Conservation (phyloP, 2,329 filamentous ascomycete genomes). For the Dactylellina parvicollis region DNA sequence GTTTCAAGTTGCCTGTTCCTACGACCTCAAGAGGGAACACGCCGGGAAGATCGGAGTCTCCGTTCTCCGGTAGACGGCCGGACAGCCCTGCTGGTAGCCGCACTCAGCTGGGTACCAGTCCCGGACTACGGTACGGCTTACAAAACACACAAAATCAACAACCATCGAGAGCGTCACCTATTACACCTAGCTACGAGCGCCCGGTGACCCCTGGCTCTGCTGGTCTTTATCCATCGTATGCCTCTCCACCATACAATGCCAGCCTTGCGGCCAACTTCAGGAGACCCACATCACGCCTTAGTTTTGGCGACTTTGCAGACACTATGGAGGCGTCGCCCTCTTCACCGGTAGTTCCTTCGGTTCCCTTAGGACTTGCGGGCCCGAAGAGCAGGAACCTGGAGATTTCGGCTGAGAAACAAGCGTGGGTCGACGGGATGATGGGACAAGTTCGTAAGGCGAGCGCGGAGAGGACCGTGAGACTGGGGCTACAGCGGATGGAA, state of each 20-base stretch:
- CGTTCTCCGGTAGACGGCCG: conserved; percentile 26
- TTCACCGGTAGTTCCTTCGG: conserved; percentile 58
- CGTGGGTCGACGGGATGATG: conserved; percentile 85
- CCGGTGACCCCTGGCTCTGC: conserved; percentile 44
- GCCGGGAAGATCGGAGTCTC: conserved; percentile 24
- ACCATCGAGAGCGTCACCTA: conserved; percentile 25
- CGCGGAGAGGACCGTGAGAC: conserved; percentile 63
- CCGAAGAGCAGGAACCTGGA: conserved; percentile 72
- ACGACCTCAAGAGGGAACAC: conserved; percentile 22
- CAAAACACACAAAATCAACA: conserved; percentile 7
- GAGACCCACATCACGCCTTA: conserved; percentile 55
- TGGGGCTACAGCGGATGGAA: conserved; percentile 28
- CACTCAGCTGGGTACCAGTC: conserved; percentile 25
- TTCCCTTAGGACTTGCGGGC: conserved; percentile 74
- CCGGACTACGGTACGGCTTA: conserved; percentile 21
- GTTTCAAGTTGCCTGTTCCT: conserved; percentile 26
- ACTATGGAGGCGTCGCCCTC: conserved; percentile 57
- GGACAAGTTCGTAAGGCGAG: conserved; percentile 79
- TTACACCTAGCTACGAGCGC: conserved; percentile 32
- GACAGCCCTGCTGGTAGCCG: conserved; percentile 30
- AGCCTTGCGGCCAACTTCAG: conserved; percentile 40
- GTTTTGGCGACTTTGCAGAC: conserved; percentile 55
- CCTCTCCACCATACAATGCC: conserved; percentile 20
- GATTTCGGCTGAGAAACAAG: conserved; percentile 77
- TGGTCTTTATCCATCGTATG: conserved; percentile 23